Percentiles rank a stretch among this genome's conserved stretches.
Conservation (phyloP, 345 rosid species). For the Nephelium lappaceum region DNA sequence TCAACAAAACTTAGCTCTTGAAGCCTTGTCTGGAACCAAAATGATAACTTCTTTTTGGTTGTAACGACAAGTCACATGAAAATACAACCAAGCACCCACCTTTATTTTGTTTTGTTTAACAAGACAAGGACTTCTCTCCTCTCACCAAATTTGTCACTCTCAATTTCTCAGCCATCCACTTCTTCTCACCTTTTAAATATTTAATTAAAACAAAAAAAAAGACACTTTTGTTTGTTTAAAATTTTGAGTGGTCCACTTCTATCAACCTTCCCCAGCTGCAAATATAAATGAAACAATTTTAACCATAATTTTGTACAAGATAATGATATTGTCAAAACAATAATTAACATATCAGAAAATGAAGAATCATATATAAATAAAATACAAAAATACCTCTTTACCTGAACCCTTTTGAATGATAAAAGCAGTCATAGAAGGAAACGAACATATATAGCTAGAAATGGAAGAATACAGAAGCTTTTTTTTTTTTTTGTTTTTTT, state of each 20-base stretch:
- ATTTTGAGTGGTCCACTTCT: slow-evolving; percentile 27
- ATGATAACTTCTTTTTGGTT: background rate
- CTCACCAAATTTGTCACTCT: slow-evolving; percentile 23
- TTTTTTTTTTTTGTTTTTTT: no score
- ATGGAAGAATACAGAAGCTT: no score
- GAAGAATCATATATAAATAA: background rate
- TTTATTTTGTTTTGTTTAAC: slow-evolving; percentile 10
- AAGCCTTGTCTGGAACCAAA: slow-evolving; percentile 3
- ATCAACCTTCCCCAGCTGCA: slow-evolving; percentile 29
- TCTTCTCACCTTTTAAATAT: background rate
- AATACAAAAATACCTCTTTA: background rate
- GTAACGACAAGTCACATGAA: slow-evolving; percentile 26
- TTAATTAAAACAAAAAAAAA: no score
- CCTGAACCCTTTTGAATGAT: background rate
- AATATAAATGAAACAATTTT: slow-evolving; percentile 1
- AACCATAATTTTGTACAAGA: slow-evolving; percentile 9
- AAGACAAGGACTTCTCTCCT: slow-evolving; percentile 19
- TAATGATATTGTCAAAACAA: no score
- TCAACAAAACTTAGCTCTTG: slow-evolving; percentile 1
- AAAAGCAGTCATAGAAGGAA: background rate
- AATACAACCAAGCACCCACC: background rate
- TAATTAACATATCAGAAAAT: background rate
- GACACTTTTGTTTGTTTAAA: no score
- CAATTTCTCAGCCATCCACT: slow-evolving; percentile 28
- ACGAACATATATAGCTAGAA: background rate